Conservation (phyloP, 148 eudicot genomes). For the Nepenthes gracilis region DNA sequence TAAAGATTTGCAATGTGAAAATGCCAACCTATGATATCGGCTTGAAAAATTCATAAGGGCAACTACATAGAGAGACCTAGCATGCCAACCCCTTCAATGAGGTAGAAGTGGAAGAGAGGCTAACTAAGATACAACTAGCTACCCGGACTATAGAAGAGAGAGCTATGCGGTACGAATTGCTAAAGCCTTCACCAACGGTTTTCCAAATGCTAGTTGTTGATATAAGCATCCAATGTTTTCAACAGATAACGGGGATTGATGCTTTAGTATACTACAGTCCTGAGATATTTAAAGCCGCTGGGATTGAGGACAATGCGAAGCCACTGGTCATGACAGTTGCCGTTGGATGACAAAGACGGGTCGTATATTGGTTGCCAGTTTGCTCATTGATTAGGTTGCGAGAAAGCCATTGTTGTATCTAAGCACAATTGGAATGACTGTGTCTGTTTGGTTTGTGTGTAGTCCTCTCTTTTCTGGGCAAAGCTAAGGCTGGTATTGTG, state of each 20-base stretch:
- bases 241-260: constrained; percentile 73
- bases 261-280: constrained; percentile 84
- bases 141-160: constrained; percentile 23
- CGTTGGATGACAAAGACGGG: constrained; percentile 64
- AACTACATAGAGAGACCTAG: too few relatives aligned
- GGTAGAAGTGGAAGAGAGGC: constrained; percentile 61
- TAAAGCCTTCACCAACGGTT: constrained; percentile 51
- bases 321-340: constrained; percentile 73
- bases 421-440: constrained; percentile 80
- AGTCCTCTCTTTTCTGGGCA: constrained; percentile 23
- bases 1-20: too few relatives aligned
- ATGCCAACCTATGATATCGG: too few relatives aligned
- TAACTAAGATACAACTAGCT: constrained; percentile 50
- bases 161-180: constrained; percentile 56
- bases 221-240: constrained; percentile 67
- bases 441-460: constrained; percentile 42
- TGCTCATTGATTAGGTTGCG: constrained; percentile 57
- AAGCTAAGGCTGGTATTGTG: constrained; percentile 22
- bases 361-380: constrained; percentile 52
- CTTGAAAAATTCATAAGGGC: too few relatives aligned
- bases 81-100: constrained; percentile 2
- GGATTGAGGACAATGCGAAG: constrained; percentile 36
- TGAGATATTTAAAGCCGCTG: constrained; percentile 48
- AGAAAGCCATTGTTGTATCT: constrained; percentile 66
- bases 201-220: constrained; percentile 65